Conservation (phyloP, 73 alveolate genomes). For the Paramecium primaurelia region DNA sequence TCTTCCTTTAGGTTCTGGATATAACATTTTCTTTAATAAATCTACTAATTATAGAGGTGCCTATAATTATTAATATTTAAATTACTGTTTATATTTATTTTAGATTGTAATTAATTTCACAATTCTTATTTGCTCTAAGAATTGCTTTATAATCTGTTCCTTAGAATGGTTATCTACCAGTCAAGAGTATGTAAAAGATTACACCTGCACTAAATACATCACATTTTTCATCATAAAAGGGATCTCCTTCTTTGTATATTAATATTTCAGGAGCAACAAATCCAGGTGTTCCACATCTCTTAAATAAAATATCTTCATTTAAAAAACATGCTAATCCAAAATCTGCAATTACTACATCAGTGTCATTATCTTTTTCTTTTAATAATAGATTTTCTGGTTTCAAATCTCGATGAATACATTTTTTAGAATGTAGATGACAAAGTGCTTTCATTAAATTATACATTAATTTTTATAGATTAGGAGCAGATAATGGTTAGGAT, state of each 20-base stretch:
- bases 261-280: slow-evolving; percentile 63
- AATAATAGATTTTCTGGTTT: slow-evolving; percentile 58
- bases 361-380: slow-evolving; percentile 46
- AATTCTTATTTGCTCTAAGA: slow-evolving; percentile 56
- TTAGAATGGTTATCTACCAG: slow-evolving; percentile 58
- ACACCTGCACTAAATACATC: slow-evolving; percentile 62
- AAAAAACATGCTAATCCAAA: slow-evolving; percentile 58
- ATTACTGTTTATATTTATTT: slow-evolving; percentile 25
- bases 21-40: slow-evolving; percentile 51
- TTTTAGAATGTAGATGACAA: slow-evolving; percentile 43
- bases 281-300: slow-evolving; percentile 65
- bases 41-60: slow-evolving; percentile 15
- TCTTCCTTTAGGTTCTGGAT: slow-evolving; percentile 43
- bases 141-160: slow-evolving; percentile 62
- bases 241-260: slow-evolving; percentile 59
- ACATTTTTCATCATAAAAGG: slow-evolving; percentile 63
- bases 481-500: neutral
- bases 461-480: slow-evolving; percentile 23
- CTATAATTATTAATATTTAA: neutral
- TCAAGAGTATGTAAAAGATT: slow-evolving; percentile 14
- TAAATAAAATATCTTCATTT: slow-evolving; percentile 49
- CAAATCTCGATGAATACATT: slow-evolving; percentile 55
- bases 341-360: slow-evolving; percentile 60
- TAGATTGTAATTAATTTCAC: slow-evolving; percentile 36
- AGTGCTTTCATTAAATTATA: slow-evolving; percentile 50